phyloP scores from a whole-genome alignment of 441 rosid species.

The Capsella rubella region DNA sequence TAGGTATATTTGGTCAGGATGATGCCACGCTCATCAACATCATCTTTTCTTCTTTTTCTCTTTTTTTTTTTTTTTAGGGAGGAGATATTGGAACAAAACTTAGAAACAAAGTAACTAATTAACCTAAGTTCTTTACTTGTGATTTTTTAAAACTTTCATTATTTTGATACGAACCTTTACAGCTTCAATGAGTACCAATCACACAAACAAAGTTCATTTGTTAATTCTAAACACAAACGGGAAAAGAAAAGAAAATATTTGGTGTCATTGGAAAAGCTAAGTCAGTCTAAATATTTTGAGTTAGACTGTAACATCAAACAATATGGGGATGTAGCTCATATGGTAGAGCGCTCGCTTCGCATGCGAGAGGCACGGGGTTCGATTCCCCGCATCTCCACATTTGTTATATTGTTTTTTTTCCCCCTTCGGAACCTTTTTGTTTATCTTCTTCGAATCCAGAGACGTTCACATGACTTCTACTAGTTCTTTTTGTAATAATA shows the following conservation, averaged over 20 bases:
- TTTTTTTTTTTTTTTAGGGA: background rate
- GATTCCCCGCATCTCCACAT: conserved; percentile 72
- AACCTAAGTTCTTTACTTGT: background rate
- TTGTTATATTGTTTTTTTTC: background rate
- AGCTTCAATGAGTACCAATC: conserved; percentile 18
- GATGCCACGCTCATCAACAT: conserved; percentile 38
- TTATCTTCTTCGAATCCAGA: background rate
- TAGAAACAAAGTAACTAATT: conserved; percentile 36
- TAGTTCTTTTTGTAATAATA: too few relatives aligned
- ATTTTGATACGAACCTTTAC: conserved; percentile 15
- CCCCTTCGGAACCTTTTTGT: background rate
- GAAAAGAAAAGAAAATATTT: too few relatives aligned
- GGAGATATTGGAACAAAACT: conserved; percentile 32
- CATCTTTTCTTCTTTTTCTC: background rate
- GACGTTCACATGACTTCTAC: background rate
- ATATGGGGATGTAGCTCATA: conserved; percentile 92
- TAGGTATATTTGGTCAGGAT: conserved; percentile 38
- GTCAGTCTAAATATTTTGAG: fast-evolving
- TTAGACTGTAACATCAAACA: background rate
- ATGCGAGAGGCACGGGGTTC: conserved; percentile 96
- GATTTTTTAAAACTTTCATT: background rate
- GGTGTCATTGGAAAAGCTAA: too few relatives aligned
- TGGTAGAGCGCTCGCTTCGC: conserved; percentile 99
- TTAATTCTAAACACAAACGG: background rate
- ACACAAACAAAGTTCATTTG: background rate